Evolutionary conservation across 805 yeast species (phyloP).

Genomic region (Cephaloascus albidus): DNA sequence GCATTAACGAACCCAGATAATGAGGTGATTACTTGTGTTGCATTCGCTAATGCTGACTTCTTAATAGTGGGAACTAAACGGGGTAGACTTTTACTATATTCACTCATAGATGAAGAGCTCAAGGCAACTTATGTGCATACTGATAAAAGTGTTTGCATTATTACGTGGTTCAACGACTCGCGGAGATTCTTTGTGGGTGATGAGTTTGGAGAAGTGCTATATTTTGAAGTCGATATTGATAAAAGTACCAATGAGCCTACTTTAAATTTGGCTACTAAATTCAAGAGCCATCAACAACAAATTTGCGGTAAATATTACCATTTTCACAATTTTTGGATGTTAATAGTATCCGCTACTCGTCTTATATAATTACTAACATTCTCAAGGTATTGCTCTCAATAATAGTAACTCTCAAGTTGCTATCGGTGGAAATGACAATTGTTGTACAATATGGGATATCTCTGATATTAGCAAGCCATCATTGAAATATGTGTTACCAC

Average conservation of each 20-base stretch:
- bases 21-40: slow-evolving; percentile 45
- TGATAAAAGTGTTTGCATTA: slow-evolving; percentile 41
- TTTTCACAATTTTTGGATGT: slow-evolving; percentile 6
- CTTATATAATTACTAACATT: slow-evolving; percentile 9
- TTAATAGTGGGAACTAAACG: slow-evolving; percentile 48
- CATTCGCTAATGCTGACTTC: slow-evolving; percentile 39
- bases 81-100: slow-evolving; percentile 43
- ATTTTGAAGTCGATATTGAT: slow-evolving; percentile 21
- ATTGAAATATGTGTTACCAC: slow-evolving; percentile 43
- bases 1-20: slow-evolving; percentile 24
- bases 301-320: slow-evolving; percentile 36
- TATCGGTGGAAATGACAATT: slow-evolving; percentile 79
- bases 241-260: neutral
- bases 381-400: slow-evolving; percentile 51
- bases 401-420: slow-evolving; percentile 49
- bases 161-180: slow-evolving; percentile 47
- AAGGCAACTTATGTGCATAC: slow-evolving; percentile 11
- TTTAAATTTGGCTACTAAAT: slow-evolving; percentile 10
- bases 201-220: slow-evolving; percentile 48
- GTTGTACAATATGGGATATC: slow-evolving; percentile 72
- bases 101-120: slow-evolving; percentile 13
- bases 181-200: slow-evolving; percentile 51
- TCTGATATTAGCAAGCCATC: slow-evolving; percentile 27
- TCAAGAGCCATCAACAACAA: slow-evolving; percentile 46
- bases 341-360: neutral